Percentiles rank a stretch among this genome's conserved stretches.
These are phyloP conservation scores for Hibiscus mutabilis DNA, from an alignment of 345 rosid genomes.

Conservation along the genomic window DNA sequence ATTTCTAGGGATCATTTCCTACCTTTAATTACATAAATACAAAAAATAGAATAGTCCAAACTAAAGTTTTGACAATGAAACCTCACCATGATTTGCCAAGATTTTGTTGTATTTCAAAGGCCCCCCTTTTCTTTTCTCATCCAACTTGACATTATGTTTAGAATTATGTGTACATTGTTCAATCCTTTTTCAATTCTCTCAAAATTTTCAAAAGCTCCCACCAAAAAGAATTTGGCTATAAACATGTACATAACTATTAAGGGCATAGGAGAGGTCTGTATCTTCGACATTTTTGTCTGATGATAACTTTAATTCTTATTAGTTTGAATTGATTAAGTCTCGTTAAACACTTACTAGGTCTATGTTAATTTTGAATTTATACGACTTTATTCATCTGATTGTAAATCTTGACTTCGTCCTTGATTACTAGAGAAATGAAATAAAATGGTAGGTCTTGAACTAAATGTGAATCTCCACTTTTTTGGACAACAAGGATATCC, in stretches of 20 bases:
- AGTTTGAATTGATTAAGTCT: too few relatives aligned
- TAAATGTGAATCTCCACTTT: not conserved
- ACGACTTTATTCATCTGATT: too few relatives aligned
- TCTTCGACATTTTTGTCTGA: too few relatives aligned
- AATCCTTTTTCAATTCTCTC: not conserved
- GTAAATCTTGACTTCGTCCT: too few relatives aligned
- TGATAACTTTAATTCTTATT: too few relatives aligned
- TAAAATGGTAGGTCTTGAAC: constrained; percentile 15
- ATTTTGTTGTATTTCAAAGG: constrained; percentile 1
- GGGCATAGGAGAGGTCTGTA: too few relatives aligned
- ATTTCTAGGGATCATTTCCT: not conserved
- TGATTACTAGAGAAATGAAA: not conserved
- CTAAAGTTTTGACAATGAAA: constrained; percentile 1
- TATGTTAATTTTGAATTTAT: too few relatives aligned
- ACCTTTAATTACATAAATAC: not conserved
- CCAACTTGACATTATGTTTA: constrained; percentile 10
- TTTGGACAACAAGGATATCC: constrained; percentile 1
- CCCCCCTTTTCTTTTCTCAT: not conserved
- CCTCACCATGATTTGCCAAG: not conserved
- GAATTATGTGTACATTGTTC: not conserved
- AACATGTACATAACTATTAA: too few relatives aligned
- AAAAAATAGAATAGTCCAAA: not conserved
- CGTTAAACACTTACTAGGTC: too few relatives aligned
- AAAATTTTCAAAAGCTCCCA: not conserved
- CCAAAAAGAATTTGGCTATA: not conserved